Evolutionary conservation across 2,329 filamentous ascomycete genomes (phyloP).

Genomic region (Orbilia ellipsospora): DNA sequence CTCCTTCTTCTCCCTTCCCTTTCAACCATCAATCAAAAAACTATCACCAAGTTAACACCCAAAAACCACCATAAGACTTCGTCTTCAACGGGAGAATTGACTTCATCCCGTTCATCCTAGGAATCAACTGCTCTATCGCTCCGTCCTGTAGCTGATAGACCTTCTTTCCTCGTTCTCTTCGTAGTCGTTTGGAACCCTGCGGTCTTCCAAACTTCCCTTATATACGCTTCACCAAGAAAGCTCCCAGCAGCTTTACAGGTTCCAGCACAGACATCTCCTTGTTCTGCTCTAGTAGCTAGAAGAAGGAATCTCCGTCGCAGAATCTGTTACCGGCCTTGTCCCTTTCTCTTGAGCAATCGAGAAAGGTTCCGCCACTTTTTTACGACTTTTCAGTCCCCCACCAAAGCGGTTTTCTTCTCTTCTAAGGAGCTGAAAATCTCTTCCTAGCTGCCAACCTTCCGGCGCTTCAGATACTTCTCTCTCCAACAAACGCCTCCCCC

Average conservation of each 20-base stretch:
- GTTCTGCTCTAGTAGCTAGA: slow-evolving; percentile 44
- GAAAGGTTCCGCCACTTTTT: slow-evolving; percentile 34
- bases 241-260: slow-evolving; percentile 50
- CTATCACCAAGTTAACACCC: neutral
- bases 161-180: slow-evolving; percentile 29
- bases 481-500: neutral
- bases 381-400: slow-evolving; percentile 38
- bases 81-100: slow-evolving; percentile 46
- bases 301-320: slow-evolving; percentile 44
- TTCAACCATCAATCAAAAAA: slow-evolving; percentile 6
- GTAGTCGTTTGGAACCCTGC: slow-evolving; percentile 47
- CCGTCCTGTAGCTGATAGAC: slow-evolving; percentile 37
- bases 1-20: slow-evolving; percentile 21
- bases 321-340: slow-evolving; percentile 54
- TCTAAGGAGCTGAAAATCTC: slow-evolving; percentile 22
- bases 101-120: slow-evolving; percentile 37
- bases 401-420: neutral
- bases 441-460: slow-evolving; percentile 5
- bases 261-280: slow-evolving; percentile 41
- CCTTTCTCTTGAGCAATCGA: slow-evolving; percentile 55
- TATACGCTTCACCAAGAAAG: slow-evolving; percentile 18
- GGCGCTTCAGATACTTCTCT: neutral
- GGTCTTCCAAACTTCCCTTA: slow-evolving; percentile 41
- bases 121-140: slow-evolving; percentile 40
- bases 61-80: slow-evolving; percentile 18